These are phyloP conservation scores for Monilinia polystroma DNA, from an alignment of 2,329 filamentous ascomycete species.

Conservation along the genomic window DNA sequence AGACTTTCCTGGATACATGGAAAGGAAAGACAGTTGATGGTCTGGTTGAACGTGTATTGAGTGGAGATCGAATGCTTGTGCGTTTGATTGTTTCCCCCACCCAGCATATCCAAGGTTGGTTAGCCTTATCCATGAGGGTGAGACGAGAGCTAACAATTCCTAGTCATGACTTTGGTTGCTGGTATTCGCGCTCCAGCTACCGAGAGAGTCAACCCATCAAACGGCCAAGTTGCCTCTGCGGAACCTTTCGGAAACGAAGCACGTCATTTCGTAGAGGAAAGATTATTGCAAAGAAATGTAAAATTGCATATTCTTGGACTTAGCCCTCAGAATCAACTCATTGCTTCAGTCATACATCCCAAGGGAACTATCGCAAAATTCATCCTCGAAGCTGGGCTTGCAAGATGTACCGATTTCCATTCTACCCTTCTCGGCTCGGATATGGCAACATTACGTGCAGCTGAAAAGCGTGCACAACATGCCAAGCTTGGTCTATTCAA, in stretches of 20 bases:
- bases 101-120: conserved; percentile 62
- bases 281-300: conserved; percentile 82
- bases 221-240: conserved; percentile 67
- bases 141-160: conserved; percentile 39
- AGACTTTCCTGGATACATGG: conserved; percentile 74
- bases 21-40: conserved; percentile 83
- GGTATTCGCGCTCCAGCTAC: conserved; percentile 89
- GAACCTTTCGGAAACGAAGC: conserved; percentile 91
- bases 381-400: conserved; percentile 82
- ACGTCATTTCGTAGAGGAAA: conserved; percentile 79
- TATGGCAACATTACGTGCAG: conserved; percentile 81
- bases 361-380: conserved; percentile 91
- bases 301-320: conserved; percentile 80
- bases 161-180: conserved; percentile 85
- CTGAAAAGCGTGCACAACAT: conserved; percentile 81
- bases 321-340: conserved; percentile 87
- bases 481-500: conserved; percentile 78
- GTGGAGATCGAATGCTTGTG: conserved; percentile 84
- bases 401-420: conserved; percentile 92
- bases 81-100: conserved; percentile 77
- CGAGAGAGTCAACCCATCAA: conserved; percentile 75
- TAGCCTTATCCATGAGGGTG: not conserved
- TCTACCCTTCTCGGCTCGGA: conserved; percentile 85
- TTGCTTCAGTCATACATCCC: conserved; percentile 83
- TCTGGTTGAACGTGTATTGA: conserved; percentile 86